Conservation (phyloP, 164 flowering plant genomes). For the Malania oleifera region DNA sequence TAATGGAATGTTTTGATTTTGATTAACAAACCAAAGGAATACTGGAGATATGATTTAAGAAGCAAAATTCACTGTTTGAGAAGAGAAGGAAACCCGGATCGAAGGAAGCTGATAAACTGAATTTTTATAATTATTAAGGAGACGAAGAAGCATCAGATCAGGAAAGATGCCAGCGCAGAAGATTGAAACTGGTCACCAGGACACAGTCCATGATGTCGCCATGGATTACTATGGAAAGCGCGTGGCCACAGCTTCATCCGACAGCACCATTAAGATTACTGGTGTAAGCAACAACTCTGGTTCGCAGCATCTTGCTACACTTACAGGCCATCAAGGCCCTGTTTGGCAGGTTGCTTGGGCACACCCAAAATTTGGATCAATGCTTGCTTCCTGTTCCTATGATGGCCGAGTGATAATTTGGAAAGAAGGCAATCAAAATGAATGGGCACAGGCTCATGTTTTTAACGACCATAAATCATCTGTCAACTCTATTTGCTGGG, state of each 20-base stretch:
- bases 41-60: no score
- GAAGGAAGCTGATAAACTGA: no score
- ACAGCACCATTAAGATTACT: conserved; percentile 31
- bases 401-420: conserved; percentile 42
- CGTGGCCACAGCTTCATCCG: conserved; percentile 38
- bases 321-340: conserved; percentile 42
- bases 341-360: conserved; percentile 53
- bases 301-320: conserved; percentile 33
- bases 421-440: conserved; percentile 39
- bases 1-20: no score
- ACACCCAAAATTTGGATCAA: conserved; percentile 37
- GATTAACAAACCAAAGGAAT: no score
- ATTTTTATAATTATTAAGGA: no score
- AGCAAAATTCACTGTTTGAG: no score
- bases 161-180: conserved; percentile 33
- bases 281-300: conserved; percentile 23
- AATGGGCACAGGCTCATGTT: conserved; percentile 40
- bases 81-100: no score
- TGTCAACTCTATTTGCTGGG: conserved; percentile 52
- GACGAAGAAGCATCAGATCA: conserved; percentile 26
- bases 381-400: conserved; percentile 43
- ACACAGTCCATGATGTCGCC: conserved; percentile 35
- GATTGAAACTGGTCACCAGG: conserved; percentile 40
- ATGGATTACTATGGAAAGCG: conserved; percentile 47
- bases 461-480: conserved; percentile 44